Evolutionary conservation across 2,329 filamentous ascomycete genomes (phyloP), one percentile per base, ranked within the genome.

Genomic region (Epichloe gansuensis): DNA sequence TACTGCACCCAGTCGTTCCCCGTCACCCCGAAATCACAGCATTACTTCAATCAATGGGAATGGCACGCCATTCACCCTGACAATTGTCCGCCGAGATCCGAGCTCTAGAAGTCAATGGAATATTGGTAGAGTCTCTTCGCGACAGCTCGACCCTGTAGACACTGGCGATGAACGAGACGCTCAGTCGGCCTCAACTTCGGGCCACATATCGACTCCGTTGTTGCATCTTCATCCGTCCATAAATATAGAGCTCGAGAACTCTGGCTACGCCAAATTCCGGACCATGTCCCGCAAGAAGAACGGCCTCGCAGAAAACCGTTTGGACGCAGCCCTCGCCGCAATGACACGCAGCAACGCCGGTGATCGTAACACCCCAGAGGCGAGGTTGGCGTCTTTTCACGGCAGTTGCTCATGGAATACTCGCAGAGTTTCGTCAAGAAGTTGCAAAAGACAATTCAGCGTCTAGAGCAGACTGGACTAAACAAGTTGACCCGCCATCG

Each of bases 11-110:
- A 57, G 57, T 31, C 62, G 66, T n/a, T 69, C 71, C 0, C 65
- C 67, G 0, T 73, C 71, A 1, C 72, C 71, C 3, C 62, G 57
- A 25, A 71, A 69, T 50, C 62, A 58, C 46, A 63, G 58, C 38
- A 59, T 61, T 6, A 11, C 47, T 12, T 52, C 54, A 23, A 59
- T 65, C 6, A 65, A 68, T 49, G 65, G 69, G 23, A 39, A n/a
- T 28, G 52, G 52, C 46, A 65, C 67, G 0, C 72, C 76, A 0
- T 81, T 80, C 56, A 75, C 72, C 2, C 67, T 82, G 13, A 83
- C 81, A 0, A 66, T 91, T 13, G 88, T 90, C 60, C 82, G 86
- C n/a, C 79, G 86, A 57, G 83, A 90, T 63, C 84, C 84, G 1
- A 73, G 76, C 23, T 80, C 82, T 8, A 81, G 81, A 7, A 75